Evolutionary conservation across 2,329 filamentous ascomycete species (phyloP), one percentile per base, ranked within the genome.

Genomic region (Fusarium hainanense): DNA sequence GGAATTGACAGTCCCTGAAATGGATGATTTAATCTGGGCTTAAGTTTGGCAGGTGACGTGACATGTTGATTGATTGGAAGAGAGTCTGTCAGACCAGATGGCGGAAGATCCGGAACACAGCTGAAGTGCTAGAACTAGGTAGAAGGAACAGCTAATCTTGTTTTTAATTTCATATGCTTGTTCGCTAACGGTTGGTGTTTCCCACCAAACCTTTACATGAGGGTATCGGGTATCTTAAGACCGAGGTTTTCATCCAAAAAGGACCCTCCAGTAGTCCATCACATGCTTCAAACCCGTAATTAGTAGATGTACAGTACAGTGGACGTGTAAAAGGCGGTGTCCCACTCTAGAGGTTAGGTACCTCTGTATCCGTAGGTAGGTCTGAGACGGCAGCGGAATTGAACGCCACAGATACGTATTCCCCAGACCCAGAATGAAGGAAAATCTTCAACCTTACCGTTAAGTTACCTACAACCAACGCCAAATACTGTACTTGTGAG

Each of bases 361-460:
- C 34, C 34, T 30, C 28, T 30, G 28, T 14, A 30, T 37, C 18
- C 18, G 34, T 37, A 37, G 21, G 21, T 23, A 23, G 34, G 18
- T 37, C 18, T 37, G 34, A 37, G 34, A n/a, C 34, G 32, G 34
- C 34, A 37, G 27, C 37, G 27, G 41, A 54, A 32, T 50, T 20
- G 14, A 34, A 46, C 68, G 68, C 69, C 69, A 71, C 69, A 71
- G 46, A 66, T 71, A 71, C 69, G 68, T 71, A 69, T 52, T 52
- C 41, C 54, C 56, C 50, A 59, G 63, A 54, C 51, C 61, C 42
- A 27, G 50, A 47, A 52, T 21, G 34, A 16, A 57, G 42, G 69
- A 71, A 71, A 71, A 71, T 71, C 68, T 71, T 61, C 52, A 63
- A 54, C 61, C 42, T 41, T 49, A 7, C 34, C 18, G 10, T n/a